Evolutionary conservation across 192 early-diverging fungal genomes (phyloP), one percentile per base, ranked within the genome.

Genomic region (Dimargaris verticillata): DNA sequence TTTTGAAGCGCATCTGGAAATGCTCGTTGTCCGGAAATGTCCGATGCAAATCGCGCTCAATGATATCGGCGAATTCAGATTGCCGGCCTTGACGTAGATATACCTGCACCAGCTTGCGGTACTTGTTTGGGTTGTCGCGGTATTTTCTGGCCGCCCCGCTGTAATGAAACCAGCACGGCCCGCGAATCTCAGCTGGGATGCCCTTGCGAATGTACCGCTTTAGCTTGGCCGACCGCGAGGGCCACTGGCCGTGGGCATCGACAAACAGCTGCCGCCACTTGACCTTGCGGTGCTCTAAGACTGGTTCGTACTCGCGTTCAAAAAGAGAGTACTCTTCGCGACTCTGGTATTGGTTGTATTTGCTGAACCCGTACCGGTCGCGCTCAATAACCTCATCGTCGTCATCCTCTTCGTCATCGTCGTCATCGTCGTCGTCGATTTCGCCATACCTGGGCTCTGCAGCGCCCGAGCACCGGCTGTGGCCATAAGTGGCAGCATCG

Each of bases 161-260:
- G 64, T 83, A 86, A 61, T 77, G 75, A 43, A 86, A 80, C 85
- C 86, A 87, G 61, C 69, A 78, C 64, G 68, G 63, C 53, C 78
- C 77, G 48, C 88, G 71, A 20, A 87, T 64, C 28, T 80, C 76
- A 28, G 81, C 66, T 41, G 88, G 88, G 54, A 91, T 85, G 9
- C 88, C 88, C 69, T 87, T 86, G 12, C 86, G 78, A 20, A 91
- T 73, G 60, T 82, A 87, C 53, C 84, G 69, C 61, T 89, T 89
- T 38, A 86, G 60, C 68, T 80, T 74, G 24, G 69, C 50, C 22
- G 66, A 65, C 41, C 74, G 65, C 22, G 62, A 54, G 24, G 76
- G 78, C 22, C 75, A 65, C 28, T 73, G 54, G 28, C 69, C 69
- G 50, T 72, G 64, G 49, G 72, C 65, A 33, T 72, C 67, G 33